Base-by-base conservation (phyloP, 345 rosid genomes). In the Aquilaria sinensis region DNA sequence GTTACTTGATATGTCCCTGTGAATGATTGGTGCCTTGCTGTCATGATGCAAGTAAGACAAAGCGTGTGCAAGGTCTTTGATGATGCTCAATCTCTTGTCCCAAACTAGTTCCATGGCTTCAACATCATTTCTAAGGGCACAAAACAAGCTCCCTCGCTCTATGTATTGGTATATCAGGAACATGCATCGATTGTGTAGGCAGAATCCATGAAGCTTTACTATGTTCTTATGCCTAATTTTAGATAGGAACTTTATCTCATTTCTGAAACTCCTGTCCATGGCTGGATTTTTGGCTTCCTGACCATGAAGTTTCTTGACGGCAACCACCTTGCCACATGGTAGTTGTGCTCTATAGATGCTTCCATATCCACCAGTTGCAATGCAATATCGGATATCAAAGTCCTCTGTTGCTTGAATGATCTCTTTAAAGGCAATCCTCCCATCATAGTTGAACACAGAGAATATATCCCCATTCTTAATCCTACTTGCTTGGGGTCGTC, bases 1-100 rank as follows among this genome's bases (percentile, higher is more conserved):
- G 66, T 63, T 63, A 37, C 66, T 63, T 16, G 66, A 53, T 52
- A 53, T 30, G 51, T 63, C 66, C 43, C 66, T 49, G 14, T 61
- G 56, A 61, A 61, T 30, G 33, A 61, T 49, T 2, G 65, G 56
- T 14, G 47, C 31, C 12, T 45, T 62, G 56, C 47, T 48, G n/a
- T 61, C 56, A 50, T 61, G 65, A 51, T 61, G 65, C 45, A 61
- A 13, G 65, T 61, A 50, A 14, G 47, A 31, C 56, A 61, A 61
- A 51, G 56, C 65, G 9, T 61, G 65, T 9, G 65, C 47, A 16
- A 16, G n/a, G 32, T 31, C 51, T 33, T 51, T 61, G 23, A 61
- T 50, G 55, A 32, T 49, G 47, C 51, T 49, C 47, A 61, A 9
- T 33, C 65, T 61, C 34, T 49, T 61, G 31, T 11, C 11, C 56